phyloP scores from a whole-genome alignment of 129 eudicot genomes.

The Helichrysum umbraculigerum region DNA sequence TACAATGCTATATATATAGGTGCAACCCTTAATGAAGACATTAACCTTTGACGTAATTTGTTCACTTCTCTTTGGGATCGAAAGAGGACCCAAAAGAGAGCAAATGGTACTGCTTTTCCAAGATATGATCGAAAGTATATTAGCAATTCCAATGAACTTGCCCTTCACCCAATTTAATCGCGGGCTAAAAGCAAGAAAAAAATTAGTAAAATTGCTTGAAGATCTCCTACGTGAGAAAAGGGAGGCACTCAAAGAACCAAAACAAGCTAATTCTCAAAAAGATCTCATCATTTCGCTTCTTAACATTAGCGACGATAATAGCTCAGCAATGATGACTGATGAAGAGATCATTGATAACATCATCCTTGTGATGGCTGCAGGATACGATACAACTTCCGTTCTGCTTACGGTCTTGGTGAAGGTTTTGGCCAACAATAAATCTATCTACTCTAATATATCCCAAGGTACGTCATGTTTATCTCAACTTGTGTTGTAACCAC shows the following conservation, averaged over 20 bases:
- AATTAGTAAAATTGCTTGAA: conserved; percentile 25
- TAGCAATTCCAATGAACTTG: conserved; percentile 37
- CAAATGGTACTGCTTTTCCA: conserved; percentile 26
- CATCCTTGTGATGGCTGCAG: conserved; percentile 31
- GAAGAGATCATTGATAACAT: conserved; percentile 47
- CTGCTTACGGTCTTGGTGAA: conserved; percentile 37
- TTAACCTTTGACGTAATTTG: conserved; percentile 44
- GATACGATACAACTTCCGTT: conserved; percentile 35
- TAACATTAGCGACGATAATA: conserved; percentile 18
- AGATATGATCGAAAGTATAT: conserved; percentile 24
- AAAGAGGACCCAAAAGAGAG: conserved; percentile 37
- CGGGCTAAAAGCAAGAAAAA: conserved; percentile 34
- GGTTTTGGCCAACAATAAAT: conserved; percentile 33
- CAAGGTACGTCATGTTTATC: conserved; percentile 9
- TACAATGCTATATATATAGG: conserved; percentile 15
- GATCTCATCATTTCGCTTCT: conserved; percentile 44
- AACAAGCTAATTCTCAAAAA: conserved; percentile 21
- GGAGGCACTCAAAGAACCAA: conserved; percentile 23
- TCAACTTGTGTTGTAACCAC: not conserved
- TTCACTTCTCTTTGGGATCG: conserved; percentile 42
- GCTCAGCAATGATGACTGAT: conserved; percentile 21
- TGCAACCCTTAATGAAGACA: conserved; percentile 38
- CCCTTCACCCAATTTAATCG: conserved; percentile 38
- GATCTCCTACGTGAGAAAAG: conserved; percentile 37
- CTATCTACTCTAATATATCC: conserved; percentile 22